Conservation (phyloP, 1,139 yeast genomes). For the Lodderomyces pseudojiufengensis region DNA sequence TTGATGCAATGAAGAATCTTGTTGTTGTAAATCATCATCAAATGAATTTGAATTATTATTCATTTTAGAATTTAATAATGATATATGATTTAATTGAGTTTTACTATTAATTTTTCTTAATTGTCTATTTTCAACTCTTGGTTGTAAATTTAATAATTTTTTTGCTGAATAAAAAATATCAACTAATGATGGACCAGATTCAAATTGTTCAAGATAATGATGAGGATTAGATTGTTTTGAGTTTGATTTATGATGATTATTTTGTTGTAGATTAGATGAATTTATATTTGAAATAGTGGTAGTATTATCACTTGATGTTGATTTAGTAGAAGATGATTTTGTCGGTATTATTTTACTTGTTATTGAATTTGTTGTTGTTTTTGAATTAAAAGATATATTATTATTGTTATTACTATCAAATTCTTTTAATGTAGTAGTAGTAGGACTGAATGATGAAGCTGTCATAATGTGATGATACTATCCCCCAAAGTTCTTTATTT, state of each 20-base stretch:
- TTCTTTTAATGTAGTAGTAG: too few relatives aligned
- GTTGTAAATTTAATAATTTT: conserved; percentile 36
- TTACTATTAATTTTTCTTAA: conserved; percentile 33
- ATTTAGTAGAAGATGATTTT: background rate
- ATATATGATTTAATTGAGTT: conserved; percentile 18
- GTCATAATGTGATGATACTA: too few relatives aligned
- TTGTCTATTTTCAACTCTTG: conserved; percentile 42
- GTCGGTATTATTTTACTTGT: too few relatives aligned
- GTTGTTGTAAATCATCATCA: conserved; percentile 2
- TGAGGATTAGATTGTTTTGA: conserved; percentile 1
- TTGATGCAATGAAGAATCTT: background rate
- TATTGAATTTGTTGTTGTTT: too few relatives aligned
- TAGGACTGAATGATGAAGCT: too few relatives aligned
- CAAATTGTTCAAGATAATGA: conserved; percentile 7
- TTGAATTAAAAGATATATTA: too few relatives aligned
- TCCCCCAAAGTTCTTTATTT: too few relatives aligned
- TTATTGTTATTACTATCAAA: too few relatives aligned
- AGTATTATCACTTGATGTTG: conserved; percentile 1
- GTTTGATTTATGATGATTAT: conserved; percentile 1
- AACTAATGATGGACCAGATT: conserved; percentile 33
- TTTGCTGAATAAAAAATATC: conserved; percentile 45
- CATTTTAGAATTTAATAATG: background rate
- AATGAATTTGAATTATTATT: conserved; percentile 1
- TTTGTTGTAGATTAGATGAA: background rate
- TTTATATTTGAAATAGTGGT: background rate